Percentiles rank a stretch among this genome's conserved stretches.
These are phyloP conservation scores for Chalaropsis ovoidea DNA, from an alignment of 2,329 filamentous ascomycete genomes.

Conservation along the genomic window DNA sequence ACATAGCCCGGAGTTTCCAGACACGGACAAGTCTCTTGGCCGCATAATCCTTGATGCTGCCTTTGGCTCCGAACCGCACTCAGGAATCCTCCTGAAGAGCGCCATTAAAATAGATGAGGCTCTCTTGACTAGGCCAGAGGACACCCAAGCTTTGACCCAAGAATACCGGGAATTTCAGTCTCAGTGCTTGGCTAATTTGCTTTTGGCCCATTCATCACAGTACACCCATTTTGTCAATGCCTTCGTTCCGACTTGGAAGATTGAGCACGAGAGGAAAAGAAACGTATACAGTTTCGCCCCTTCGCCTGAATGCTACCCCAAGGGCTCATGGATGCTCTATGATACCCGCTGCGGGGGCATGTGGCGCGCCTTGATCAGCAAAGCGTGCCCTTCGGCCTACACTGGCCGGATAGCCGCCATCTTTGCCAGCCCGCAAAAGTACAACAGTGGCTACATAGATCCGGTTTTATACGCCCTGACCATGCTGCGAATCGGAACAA, in stretches of 20 bases:
- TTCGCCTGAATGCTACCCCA: neutral
- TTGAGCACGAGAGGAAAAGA: neutral
- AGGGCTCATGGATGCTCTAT: neutral
- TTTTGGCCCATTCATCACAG: neutral
- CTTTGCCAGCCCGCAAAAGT: neutral
- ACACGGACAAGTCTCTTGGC: too few species aligned
- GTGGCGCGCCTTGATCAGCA: neutral
- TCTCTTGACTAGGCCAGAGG: too few species aligned
- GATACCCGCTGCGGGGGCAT: neutral
- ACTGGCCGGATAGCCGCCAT: neutral
- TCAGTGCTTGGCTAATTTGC: neutral
- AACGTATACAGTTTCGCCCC: neutral
- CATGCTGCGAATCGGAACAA: neutral
- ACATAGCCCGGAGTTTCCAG: too few species aligned
- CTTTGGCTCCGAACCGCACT: too few species aligned
- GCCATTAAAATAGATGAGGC: too few species aligned
- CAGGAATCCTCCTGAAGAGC: too few species aligned
- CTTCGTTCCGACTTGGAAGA: neutral
- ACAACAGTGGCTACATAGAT: neutral
- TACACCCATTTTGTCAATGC: neutral
- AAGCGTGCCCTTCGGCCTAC: neutral
- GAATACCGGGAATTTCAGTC: neutral
- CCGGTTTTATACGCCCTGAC: neutral
- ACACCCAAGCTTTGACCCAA: neutral
- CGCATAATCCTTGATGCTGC: too few species aligned